Percentiles rank a stretch among this genome's conserved stretches.
These are phyloP conservation scores for Malania oleifera DNA, from an alignment of 164 flowering plant genomes.

Conservation along the genomic window DNA sequence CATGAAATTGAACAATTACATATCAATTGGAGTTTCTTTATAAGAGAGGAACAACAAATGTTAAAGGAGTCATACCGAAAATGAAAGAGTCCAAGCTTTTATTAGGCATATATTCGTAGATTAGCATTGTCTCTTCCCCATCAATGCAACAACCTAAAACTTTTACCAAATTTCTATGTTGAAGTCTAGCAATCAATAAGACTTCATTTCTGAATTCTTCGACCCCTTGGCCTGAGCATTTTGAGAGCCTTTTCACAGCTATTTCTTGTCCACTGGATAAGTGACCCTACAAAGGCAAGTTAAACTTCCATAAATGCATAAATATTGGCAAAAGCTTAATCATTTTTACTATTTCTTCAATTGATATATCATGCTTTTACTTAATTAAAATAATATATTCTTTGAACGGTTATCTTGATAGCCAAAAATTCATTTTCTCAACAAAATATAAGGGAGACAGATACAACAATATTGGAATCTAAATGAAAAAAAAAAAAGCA, in stretches of 20 bases:
- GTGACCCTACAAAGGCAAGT: slow-evolving; percentile 21
- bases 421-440: too few species aligned
- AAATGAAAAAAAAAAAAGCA: neutral
- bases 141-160: slow-evolving; percentile 32
- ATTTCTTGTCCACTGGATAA: slow-evolving; percentile 28
- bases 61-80: slow-evolving; percentile 21
- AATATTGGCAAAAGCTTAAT: too few species aligned
- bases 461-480: too few species aligned
- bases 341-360: too few species aligned
- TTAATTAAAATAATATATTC: too few species aligned
- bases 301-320: neutral
- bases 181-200: slow-evolving; percentile 32
- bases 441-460: neutral
- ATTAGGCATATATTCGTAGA: slow-evolving; percentile 40
- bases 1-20: neutral
- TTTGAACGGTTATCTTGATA: too few species aligned
- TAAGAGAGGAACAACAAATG: too few species aligned
- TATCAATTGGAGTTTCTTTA: too few species aligned
- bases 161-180: slow-evolving; percentile 36
- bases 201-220: slow-evolving; percentile 41
- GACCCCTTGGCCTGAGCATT: slow-evolving; percentile 31
- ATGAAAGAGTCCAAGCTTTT: slow-evolving; percentile 26
- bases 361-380: too few species aligned
- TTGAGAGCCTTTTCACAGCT: slow-evolving; percentile 37
- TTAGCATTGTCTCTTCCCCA: slow-evolving; percentile 29